phyloP scores from a whole-genome alignment of 768 basidiomycete genomes.

The Neoboletus brunneissimus region DNA sequence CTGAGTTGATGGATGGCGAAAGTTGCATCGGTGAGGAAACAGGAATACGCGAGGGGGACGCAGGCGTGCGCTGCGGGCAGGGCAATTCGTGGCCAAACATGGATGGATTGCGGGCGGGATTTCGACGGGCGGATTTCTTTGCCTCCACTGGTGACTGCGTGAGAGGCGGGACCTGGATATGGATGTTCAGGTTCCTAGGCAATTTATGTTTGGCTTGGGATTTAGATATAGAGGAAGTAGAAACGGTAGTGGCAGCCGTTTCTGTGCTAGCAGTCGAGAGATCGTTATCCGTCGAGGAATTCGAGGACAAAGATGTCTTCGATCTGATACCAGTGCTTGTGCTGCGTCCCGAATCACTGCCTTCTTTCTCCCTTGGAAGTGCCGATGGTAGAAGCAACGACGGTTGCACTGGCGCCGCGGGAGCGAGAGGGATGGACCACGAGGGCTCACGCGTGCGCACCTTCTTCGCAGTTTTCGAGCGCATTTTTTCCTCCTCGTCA shows the following conservation, averaged over 20 bases:
- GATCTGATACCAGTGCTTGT: slow-evolving; percentile 17
- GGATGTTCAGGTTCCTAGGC: slow-evolving; percentile 17
- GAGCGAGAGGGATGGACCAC: slow-evolving; percentile 29
- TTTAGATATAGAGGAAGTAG: slow-evolving; percentile 15
- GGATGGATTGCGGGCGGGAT: slow-evolving; percentile 57
- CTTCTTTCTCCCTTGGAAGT: slow-evolving; percentile 11
- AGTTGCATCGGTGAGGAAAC: slow-evolving; percentile 28
- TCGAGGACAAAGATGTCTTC: slow-evolving; percentile 28
- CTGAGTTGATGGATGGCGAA: slow-evolving; percentile 12
- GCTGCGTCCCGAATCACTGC: slow-evolving; percentile 19
- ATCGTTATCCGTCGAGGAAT: slow-evolving; percentile 33
- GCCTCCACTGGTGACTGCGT: slow-evolving; percentile 16
- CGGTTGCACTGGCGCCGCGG: slow-evolving; percentile 19
- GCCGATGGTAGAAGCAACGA: slow-evolving; percentile 24
- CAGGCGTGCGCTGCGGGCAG: slow-evolving; percentile 36
- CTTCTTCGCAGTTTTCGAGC: slow-evolving; percentile 62
- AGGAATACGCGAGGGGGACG: slow-evolving; percentile 31
- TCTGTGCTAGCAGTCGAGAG: slow-evolving; percentile 33
- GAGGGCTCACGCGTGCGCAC: slow-evolving; percentile 39
- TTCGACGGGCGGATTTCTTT: slow-evolving; percentile 38
- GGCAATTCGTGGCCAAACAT: slow-evolving; percentile 68
- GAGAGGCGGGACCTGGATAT: slow-evolving; percentile 22
- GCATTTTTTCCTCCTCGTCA: slow-evolving; percentile 73
- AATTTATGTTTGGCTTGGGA: slow-evolving; percentile 19
- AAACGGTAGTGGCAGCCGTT: slow-evolving; percentile 30